Evolutionary conservation across 768 basidiomycete genomes (phyloP).

Genomic region (Hypholoma sublateritium): DNA sequence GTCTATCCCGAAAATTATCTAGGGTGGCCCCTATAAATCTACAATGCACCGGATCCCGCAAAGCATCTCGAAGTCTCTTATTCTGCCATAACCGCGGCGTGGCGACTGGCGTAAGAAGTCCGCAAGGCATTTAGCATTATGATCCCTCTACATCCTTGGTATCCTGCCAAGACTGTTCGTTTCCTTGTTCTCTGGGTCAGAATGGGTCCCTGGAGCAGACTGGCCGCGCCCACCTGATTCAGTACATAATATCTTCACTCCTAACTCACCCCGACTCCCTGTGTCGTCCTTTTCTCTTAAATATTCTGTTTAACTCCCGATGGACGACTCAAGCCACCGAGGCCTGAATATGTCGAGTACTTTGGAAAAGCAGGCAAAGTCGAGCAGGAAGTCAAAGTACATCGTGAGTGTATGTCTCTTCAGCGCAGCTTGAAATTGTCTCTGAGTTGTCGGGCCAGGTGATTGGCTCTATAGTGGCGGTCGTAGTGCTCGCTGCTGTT

Average conservation of each 20-base stretch:
- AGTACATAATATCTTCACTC: too few species aligned
- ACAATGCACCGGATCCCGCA: too few species aligned
- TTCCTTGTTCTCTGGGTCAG: background rate
- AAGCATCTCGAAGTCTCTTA: too few species aligned
- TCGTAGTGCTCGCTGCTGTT: slow-evolving; percentile 52
- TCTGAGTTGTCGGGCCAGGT: slow-evolving; percentile 37
- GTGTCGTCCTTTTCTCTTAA: background rate
- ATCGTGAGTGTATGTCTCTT: slow-evolving; percentile 45
- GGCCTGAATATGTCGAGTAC: slow-evolving; percentile 23
- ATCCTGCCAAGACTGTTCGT: background rate
- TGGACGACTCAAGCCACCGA: slow-evolving; percentile 10
- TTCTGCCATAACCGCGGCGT: too few species aligned
- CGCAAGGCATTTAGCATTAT: too few species aligned
- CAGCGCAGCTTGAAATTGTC: background rate
- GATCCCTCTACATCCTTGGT: too few species aligned
- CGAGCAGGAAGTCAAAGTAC: slow-evolving; percentile 46
- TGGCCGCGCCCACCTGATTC: too few species aligned
- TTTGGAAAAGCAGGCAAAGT: slow-evolving; percentile 29
- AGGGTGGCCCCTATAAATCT: too few species aligned
- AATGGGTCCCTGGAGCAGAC: too few species aligned
- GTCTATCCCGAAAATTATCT: too few species aligned
- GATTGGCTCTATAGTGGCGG: slow-evolving; percentile 43
- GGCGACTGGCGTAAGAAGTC: too few species aligned
- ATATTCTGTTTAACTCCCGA: background rate
- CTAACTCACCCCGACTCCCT: too few species aligned